Conservation (phyloP, 768 basidiomycete species). For the Gautieria morchelliformis region DNA sequence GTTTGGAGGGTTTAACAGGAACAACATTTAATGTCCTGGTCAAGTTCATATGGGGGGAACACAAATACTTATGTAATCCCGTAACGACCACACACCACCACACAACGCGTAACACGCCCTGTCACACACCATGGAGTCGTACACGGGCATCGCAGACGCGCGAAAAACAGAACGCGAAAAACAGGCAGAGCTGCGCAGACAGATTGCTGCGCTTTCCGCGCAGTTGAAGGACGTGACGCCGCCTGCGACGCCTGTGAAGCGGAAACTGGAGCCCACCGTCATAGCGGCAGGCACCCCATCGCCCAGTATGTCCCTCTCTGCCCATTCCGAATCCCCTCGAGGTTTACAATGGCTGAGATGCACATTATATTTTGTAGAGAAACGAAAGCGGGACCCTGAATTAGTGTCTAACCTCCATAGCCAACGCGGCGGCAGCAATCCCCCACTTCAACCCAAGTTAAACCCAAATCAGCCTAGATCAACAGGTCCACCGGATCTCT, state of each 20-base stretch:
- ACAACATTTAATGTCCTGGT: too few relatives aligned
- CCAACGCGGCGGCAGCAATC: conserved; percentile 12
- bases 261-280: conserved; percentile 31
- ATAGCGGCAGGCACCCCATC: conserved; percentile 57
- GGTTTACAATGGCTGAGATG: too few relatives aligned
- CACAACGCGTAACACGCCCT: conserved; percentile 2
- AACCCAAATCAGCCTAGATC: background rate
- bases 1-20: too few relatives aligned
- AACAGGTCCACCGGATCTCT: background rate
- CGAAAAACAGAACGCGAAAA: background rate
- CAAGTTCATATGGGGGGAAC: too few relatives aligned
- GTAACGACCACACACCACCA: background rate
- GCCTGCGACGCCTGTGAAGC: conserved; percentile 34
- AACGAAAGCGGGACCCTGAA: conserved; percentile 30
- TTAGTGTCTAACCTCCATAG: conserved; percentile 10
- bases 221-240: conserved; percentile 35
- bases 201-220: conserved; percentile 49
- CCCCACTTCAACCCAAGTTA: background rate
- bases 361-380: conserved; percentile 22
- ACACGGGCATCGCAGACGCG: background rate
- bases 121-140: background rate
- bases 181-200: conserved; percentile 34
- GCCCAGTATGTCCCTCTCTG: conserved; percentile 40
- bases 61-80: too few relatives aligned
- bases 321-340: too few relatives aligned